Conservation (phyloP, 1,284 basidiomycete species). For the Anthracocystis panici-leucophaei region DNA sequence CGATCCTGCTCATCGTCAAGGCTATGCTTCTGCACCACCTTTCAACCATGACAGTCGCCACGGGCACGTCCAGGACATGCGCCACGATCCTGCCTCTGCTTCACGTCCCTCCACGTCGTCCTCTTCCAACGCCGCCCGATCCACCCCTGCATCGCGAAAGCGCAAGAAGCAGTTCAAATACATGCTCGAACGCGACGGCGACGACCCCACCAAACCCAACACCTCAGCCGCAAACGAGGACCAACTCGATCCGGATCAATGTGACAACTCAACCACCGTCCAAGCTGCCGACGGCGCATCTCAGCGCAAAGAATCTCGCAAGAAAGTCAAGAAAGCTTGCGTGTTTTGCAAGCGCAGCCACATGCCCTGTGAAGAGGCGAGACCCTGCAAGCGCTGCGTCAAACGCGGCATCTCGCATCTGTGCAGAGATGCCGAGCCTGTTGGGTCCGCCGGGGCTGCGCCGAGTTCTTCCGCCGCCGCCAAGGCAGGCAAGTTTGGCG, state of each 20-base stretch:
- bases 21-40: neutral
- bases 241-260: conserved; percentile 9
- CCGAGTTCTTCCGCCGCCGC: neutral
- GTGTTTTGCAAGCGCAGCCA: conserved; percentile 56
- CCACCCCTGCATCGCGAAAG: conserved; percentile 19
- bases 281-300: neutral
- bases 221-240: conserved; percentile 11
- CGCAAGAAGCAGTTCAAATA: conserved; percentile 57
- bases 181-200: conserved; percentile 34
- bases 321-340: conserved; percentile 56
- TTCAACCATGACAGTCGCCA: conserved; percentile 4
- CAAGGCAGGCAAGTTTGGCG: conserved; percentile 18
- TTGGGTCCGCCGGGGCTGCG: conserved; percentile 14
- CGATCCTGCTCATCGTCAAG: neutral
- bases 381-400: conserved; percentile 45
- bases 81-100: neutral
- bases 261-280: conserved; percentile 7
- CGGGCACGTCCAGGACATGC: neutral
- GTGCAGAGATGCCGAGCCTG: conserved; percentile 49
- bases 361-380: conserved; percentile 49
- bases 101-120: conserved; percentile 3
- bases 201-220: conserved; percentile 12
- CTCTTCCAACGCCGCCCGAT: conserved; percentile 2
- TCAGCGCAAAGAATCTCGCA: conserved; percentile 37
- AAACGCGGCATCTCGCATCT: conserved; percentile 52